Evolutionary conservation across 139 green algal genomes (phyloP), one percentile per base, ranked within the genome.

Genomic region (Gonium pectorale): DNA sequence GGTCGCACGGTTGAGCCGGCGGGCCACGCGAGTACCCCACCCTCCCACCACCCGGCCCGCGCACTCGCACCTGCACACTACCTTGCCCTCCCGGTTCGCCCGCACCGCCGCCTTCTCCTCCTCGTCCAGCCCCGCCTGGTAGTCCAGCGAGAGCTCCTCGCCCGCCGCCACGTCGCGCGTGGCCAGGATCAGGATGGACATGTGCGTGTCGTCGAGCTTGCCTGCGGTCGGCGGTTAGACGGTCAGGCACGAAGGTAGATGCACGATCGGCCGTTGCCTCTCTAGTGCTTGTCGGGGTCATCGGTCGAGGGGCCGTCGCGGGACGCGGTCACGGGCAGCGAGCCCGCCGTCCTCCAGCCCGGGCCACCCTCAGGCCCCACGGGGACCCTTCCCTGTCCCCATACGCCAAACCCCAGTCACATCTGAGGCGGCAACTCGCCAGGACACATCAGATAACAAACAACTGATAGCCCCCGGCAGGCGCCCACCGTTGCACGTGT

Each of bases 111-210:
- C 44, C 70, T 64, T 66, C 70, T 49, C 31, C 29, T 64, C 70
- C 6, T 9, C 17, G 2, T 15, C 9, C 44, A 31, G n/a, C 8
- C 46, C 70, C 46, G 17, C n/a, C 46, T 79, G 46, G 77, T 96
- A 96, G 11, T 33, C 21, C 27, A 90, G 94, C 0, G 89, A 94
- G 3, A 96, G 51, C 79, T 96, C 92, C 37, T 93, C 89, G 3
- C 88, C 90, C 9, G 49, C 1, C 0, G 37, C 2, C 3, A 95
- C 88, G 26, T 89, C 69, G 0, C 78, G 38, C 6, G 59, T 43
- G 8, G 93, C 87, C 72, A 91, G 88, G 2, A 96, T 67, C 6
- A 86, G 75, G 0, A 94, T 46, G 44, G 70, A 33, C 70, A 79
- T 79, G 9, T 67, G n/a, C 5, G 33, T 27, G 33, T 75, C 67